These are phyloP conservation scores for Neoboletus subvelutipes DNA, from an alignment of 768 basidiomycete genomes.

Conservation along the genomic window DNA sequence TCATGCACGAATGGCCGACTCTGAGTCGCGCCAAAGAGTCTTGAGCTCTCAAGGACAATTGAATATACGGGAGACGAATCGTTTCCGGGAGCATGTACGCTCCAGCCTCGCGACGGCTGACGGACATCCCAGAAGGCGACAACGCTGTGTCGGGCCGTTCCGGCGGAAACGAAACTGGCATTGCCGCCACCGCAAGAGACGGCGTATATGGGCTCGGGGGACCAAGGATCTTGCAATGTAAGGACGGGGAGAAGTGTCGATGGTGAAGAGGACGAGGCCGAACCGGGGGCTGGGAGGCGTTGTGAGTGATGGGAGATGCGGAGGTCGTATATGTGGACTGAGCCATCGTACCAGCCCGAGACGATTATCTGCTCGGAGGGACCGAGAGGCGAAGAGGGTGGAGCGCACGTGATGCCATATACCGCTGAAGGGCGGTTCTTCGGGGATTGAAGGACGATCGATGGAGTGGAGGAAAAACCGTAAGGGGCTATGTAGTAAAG, in stretches of 20 bases:
- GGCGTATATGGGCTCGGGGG: conserved; percentile 70
- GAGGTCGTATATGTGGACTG: conserved; percentile 72
- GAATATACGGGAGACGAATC: conserved; percentile 79
- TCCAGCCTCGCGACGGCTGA: conserved; percentile 61
- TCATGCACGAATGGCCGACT: conserved; percentile 77
- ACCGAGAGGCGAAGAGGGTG: conserved; percentile 66
- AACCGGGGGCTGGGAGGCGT: not conserved
- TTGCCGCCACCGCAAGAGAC: conserved; percentile 74
- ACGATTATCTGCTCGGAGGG: conserved; percentile 68
- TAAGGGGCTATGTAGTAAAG: conserved; percentile 53
- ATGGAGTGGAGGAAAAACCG: conserved; percentile 46
- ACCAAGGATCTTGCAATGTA: conserved; percentile 64
- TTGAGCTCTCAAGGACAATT: conserved; percentile 70
- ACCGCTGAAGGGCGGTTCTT: conserved; percentile 52
- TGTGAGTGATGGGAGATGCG: conserved; percentile 42
- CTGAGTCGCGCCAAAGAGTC: conserved; percentile 77
- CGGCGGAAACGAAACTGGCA: conserved; percentile 66
- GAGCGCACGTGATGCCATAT: conserved; percentile 65
- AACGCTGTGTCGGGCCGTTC: conserved; percentile 72
- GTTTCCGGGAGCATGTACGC: conserved; percentile 77
- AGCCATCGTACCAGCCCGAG: conserved; percentile 82
- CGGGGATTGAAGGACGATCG: conserved; percentile 45
- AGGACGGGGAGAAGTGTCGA: conserved; percentile 56
- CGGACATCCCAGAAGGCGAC: conserved; percentile 85
- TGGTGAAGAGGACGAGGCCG: conserved; percentile 18